Percentiles rank a stretch among this genome's conserved stretches.
These are phyloP conservation scores for Macroventuria anomochaeta DNA, from an alignment of 2,329 filamentous ascomycete genomes.

Conservation along the genomic window DNA sequence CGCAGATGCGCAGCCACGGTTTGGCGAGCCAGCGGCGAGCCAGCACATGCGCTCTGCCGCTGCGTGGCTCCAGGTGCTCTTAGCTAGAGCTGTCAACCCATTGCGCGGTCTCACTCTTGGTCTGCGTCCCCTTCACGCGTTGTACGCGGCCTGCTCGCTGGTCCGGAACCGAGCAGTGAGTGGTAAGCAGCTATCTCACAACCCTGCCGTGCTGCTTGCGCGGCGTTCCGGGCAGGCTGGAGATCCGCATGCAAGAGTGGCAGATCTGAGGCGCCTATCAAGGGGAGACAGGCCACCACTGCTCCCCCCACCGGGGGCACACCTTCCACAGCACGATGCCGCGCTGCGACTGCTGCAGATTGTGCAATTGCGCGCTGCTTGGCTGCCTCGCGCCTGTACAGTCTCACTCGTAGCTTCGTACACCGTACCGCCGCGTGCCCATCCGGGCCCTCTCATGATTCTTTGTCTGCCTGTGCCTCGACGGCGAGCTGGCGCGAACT, in stretches of 20 bases:
- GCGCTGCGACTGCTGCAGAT: not conserved
- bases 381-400: not conserved
- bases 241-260: slow-evolving; percentile 21
- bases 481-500: slow-evolving; percentile 22
- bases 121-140: not conserved
- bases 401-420: slow-evolving; percentile 3
- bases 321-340: not conserved
- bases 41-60: not conserved
- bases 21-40: not conserved
- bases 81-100: not conserved
- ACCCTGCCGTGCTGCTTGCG: slow-evolving; percentile 15
- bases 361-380: slow-evolving; percentile 5
- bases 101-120: not conserved
- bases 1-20: slow-evolving; percentile 9
- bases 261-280: slow-evolving; percentile 20
- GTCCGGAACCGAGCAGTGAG: slow-evolving; percentile 5
- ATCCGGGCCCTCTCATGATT: not conserved
- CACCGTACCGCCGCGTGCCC: not conserved
- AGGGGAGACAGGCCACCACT: slow-evolving; percentile 11
- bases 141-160: not conserved
- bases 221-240: slow-evolving; percentile 19
- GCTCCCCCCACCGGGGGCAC: not conserved
- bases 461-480: slow-evolving; percentile 7
- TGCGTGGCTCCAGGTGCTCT: not conserved
- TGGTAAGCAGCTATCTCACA: slow-evolving; percentile 9